A percentile compares a stretch with the other conserved stretches of the same genome.
These are phyloP conservation scores for Microbotryum lychnidis-dioicae DNA, from an alignment of 1,284 basidiomycete species.

Conservation along the genomic window DNA sequence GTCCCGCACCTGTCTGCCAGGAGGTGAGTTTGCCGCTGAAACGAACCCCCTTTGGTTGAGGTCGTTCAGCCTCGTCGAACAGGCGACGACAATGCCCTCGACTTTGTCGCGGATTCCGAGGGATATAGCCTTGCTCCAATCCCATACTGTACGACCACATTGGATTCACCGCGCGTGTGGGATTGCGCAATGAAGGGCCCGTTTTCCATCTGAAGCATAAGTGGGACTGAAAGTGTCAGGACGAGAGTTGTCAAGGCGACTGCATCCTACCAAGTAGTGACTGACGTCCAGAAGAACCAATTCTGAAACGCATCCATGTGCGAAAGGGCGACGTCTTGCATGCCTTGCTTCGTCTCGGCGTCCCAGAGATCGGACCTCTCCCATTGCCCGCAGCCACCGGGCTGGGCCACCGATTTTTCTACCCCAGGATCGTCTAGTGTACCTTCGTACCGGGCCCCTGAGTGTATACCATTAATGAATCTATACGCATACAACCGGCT, in stretches of 20 bases:
- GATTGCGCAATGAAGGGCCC: conserved; percentile 53
- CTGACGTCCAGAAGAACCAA: neutral
- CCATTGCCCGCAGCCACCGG: conserved; percentile 15
- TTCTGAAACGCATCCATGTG: conserved; percentile 58
- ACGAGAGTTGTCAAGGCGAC: neutral
- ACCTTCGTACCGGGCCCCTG: conserved; percentile 26
- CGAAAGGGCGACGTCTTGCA: conserved; percentile 59
- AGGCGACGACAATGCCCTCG: conserved; percentile 17
- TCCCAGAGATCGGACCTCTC: conserved; percentile 57
- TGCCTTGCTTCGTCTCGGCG: conserved; percentile 52
- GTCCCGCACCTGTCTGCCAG: no score
- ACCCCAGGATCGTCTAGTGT: conserved; percentile 4
- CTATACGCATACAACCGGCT: conserved; percentile 49
- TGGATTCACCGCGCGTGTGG: conserved; percentile 62
- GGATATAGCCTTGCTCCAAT: conserved; percentile 68
- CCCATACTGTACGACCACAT: conserved; percentile 51
- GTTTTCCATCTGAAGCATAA: conserved; percentile 60
- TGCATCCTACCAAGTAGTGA: neutral
- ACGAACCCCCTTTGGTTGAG: no score
- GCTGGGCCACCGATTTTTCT: neutral
- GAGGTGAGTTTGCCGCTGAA: no score
- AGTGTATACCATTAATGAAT: conserved; percentile 39
- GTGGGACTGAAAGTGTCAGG: neutral
- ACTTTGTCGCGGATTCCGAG: conserved; percentile 63
- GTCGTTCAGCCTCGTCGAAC: no score